Evolutionary conservation across 2,329 filamentous ascomycete genomes (phyloP).

Genomic region (Alternaria sp.): DNA sequence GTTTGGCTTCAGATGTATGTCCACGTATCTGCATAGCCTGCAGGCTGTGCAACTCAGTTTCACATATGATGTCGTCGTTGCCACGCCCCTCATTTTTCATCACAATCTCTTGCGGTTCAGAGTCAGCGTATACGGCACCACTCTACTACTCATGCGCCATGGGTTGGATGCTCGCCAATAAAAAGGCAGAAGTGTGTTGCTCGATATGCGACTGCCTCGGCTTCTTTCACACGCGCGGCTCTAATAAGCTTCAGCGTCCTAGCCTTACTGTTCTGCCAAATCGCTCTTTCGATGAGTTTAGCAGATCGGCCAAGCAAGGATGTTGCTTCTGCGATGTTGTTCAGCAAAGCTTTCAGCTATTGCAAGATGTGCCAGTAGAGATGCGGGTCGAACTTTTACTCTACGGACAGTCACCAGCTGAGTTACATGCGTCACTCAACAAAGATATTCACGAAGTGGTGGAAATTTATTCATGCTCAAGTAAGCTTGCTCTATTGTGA

Average conservation of each 20-base stretch:
- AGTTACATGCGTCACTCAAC: not conserved
- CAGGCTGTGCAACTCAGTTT: no score
- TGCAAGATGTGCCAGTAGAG: not conserved
- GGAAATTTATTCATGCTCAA: not conserved
- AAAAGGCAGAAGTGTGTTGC: not conserved
- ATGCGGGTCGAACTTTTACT: not conserved
- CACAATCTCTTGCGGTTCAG: no score
- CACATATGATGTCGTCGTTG: no score
- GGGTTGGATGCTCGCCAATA: not conserved
- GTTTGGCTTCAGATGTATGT: no score
- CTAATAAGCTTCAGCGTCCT: not conserved
- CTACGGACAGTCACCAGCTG: not conserved
- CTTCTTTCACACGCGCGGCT: not conserved
- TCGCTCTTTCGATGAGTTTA: not conserved
- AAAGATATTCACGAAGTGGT: not conserved
- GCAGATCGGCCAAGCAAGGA: not conserved
- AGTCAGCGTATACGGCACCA: no score
- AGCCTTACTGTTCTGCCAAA: not conserved
- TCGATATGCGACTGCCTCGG: slow-evolving; percentile 1
- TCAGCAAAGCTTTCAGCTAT: not conserved
- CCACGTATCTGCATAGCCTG: no score
- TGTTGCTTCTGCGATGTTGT: not conserved
- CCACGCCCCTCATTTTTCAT: no score
- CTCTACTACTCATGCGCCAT: not conserved
- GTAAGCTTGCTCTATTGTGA: not conserved